phyloP scores from a whole-genome alignment of 2,329 filamentous ascomycete genomes.

The Aspergillus flavus region DNA sequence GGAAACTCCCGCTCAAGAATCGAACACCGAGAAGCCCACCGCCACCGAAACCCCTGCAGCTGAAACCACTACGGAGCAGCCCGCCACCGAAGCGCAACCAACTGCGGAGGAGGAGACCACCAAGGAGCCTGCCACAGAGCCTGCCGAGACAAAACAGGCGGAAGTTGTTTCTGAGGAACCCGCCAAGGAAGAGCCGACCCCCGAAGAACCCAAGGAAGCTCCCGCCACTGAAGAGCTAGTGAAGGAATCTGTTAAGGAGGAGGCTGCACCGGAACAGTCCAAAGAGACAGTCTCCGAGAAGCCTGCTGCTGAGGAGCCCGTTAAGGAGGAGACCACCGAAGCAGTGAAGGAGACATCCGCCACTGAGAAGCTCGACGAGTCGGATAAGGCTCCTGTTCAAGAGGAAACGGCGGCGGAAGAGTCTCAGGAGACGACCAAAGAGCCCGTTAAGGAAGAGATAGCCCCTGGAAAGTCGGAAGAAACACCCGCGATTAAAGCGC shows the following conservation, averaged over 20 bases:
- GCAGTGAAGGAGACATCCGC: neutral
- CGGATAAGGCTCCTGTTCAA: conserved; percentile 8
- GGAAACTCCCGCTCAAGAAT: neutral
- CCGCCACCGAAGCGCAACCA: neutral
- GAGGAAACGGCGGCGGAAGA: conserved; percentile 14
- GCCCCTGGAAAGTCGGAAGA: neutral
- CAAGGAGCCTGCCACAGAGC: neutral
- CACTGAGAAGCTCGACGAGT: neutral
- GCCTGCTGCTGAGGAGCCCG: neutral
- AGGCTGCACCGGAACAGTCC: neutral
- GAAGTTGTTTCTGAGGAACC: neutral
- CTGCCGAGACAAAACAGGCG: neutral
- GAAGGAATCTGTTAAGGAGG: conserved; percentile 3
- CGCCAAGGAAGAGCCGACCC: neutral
- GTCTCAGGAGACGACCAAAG: conserved; percentile 11
- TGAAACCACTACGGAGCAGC: neutral
- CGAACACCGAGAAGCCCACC: neutral
- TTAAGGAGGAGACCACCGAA: neutral
- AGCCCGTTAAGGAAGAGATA: neutral
- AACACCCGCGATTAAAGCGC: neutral
- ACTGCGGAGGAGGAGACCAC: neutral
- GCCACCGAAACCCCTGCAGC: neutral
- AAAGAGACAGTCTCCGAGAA: neutral
- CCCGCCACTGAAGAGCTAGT: neutral
- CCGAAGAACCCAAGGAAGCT: neutral